phyloP scores from a whole-genome alignment of 352 stramenopile species.

The Globisporangium perplexum region DNA sequence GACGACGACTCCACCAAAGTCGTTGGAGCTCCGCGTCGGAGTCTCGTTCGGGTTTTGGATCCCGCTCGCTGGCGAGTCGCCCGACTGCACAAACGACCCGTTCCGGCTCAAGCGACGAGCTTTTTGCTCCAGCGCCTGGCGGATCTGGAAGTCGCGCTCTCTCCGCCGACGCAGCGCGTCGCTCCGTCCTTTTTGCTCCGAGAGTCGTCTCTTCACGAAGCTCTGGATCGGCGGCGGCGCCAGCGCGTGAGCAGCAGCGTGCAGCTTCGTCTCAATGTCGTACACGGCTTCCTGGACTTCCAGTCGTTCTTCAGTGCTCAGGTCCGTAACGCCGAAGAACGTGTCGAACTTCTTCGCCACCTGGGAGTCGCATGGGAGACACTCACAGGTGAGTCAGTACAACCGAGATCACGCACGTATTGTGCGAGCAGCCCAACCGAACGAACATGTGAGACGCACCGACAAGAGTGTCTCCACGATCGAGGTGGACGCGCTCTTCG shows the following conservation, averaged over 20 bases:
- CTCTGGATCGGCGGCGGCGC: conserved; percentile 79
- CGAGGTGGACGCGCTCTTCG: conserved; percentile 22
- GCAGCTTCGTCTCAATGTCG: conserved; percentile 54
- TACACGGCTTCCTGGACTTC: conserved; percentile 64
- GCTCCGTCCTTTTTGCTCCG: conserved; percentile 67
- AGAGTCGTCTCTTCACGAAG: conserved; percentile 70
- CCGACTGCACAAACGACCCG: conserved; percentile 7
- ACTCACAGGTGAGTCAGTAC: neutral
- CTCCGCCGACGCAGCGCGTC: conserved; percentile 69
- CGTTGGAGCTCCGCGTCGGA: conserved; percentile 15
- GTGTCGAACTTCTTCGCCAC: conserved; percentile 74
- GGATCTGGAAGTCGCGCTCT: conserved; percentile 70
- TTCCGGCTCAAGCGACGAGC: conserved; percentile 7
- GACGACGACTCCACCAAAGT: neutral
- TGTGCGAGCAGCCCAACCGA: neutral
- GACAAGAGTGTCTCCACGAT: conserved; percentile 47
- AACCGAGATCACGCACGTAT: neutral
- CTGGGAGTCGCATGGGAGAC: conserved; percentile 10
- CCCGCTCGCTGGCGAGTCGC: conserved; percentile 11
- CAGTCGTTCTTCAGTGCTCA: conserved; percentile 46
- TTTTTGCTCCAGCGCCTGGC: conserved; percentile 50
- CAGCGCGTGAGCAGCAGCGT: conserved; percentile 29
- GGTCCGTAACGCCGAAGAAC: conserved; percentile 56
- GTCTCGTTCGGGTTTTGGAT: conserved; percentile 12
- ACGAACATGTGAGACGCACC: conserved; percentile 13